Base-by-base conservation (phyloP, 2,329 filamentous ascomycete species). In the Colletotrichum camelliae region DNA sequence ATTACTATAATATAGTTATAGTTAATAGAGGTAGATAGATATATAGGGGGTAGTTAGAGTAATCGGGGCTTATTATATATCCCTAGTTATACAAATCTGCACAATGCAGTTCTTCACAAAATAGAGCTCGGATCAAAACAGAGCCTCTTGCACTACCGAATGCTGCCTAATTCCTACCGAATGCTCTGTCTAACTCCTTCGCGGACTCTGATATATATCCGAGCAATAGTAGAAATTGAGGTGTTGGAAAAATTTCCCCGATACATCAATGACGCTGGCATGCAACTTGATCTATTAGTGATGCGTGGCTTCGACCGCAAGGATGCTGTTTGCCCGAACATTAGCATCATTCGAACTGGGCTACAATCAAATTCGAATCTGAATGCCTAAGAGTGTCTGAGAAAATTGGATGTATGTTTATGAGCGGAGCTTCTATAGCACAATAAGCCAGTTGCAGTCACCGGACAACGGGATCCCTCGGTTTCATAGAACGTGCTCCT, bases 371-470 rank as follows among this genome's bases (percentile, higher is more conserved):
- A 1, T 1, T 52, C 13, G 4, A 48, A 13, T 48, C n/a, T 12
- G n/a, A 48, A n/a, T 21, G 16, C 43, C 0, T 13, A 0, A 2
- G 10, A 52, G 1, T 52, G n/a, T 52, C 7, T 6, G n/a, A 9
- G 31, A 52, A 9, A 2, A 0, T 52, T 52, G 43, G 0, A 52
- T 21, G 18, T 9, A 7, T 0, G 4, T 52, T 13, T 21, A 21
- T 52, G 43, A 52, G 43, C n/a, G 10, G n/a, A 52, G 43, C 43
- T 52, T 52, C n/a, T 52, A 21, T 52, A 21, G 2, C n/a, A 7
- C 6, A 52, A 13, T 21, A 52, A 21, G n/a, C n/a, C n/a, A 52
- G 10, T 48, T 48, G 39, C 1, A 48, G 39, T 48, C 18, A 12
- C 39, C 9, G 9, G 39, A 48, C 15, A 33, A 29, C 16, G 5